Base-by-base conservation (phyloP, 2,329 filamentous ascomycete genomes). In the Aspergillus ustus region DNA sequence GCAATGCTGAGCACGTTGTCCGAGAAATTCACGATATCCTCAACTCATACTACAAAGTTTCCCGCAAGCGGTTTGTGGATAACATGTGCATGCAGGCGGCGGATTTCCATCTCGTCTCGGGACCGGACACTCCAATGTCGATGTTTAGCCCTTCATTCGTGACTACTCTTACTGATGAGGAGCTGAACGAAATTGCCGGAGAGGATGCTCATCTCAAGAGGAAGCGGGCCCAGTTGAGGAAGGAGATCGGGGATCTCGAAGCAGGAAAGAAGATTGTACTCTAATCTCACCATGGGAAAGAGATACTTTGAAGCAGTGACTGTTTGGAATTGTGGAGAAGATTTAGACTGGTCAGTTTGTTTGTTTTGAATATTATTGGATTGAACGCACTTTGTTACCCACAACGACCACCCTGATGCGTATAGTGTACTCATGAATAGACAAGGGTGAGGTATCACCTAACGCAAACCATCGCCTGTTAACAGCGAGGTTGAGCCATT, bases 31-130 rank as follows among this genome's bases (percentile, higher is more conserved):
- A 89, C 59, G 84, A 90, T 62, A 83, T 85, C 1, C 77, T 91
- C 0, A 68, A 79, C 25, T 80, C 83, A 2, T 91, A 88, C 72
- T 90, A 91, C 76, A 80, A 84, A 31, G 83, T 89, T 1, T 80
- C 87, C 0, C 80, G 78, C 11, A 85, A 85, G 68, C 82, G 87
- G 0, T 89, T 91, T 60, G 81, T 89, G 1, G 89, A 91, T 66
- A 83, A 79, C 2, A 72, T 91, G 1, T 87, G 81, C 67, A 82
- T 83, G 63, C 87, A 90, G 64, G 85, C 82, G 0, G 76, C 85
- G 1, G 82, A 84, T 46, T 75, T 87, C 67, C 80, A 80, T 62
- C 78, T 91, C 0, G 73, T 90, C 0, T 75, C 75, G 0, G 81
- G 83, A 0, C 68, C 79, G 0, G 64, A 78, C 0, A 83, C 83